Percentiles rank a stretch among this genome's conserved stretches.
phyloP scores from a whole-genome alignment of 1,139 yeast genomes.

The Pichia sp. region DNA sequence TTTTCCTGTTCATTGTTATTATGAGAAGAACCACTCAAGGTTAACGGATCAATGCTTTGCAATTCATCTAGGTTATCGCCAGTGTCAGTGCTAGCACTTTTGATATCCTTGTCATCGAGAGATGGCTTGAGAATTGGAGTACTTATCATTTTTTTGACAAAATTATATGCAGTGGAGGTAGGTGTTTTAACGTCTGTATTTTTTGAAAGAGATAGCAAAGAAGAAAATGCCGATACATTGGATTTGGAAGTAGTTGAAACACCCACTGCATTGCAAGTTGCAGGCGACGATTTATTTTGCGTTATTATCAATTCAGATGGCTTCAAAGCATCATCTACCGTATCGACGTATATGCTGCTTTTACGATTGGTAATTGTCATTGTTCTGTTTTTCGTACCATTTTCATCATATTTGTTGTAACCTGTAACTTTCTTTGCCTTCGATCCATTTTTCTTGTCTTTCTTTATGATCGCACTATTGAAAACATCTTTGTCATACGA shows the following conservation, averaged over 20 bases:
- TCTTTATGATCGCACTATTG: constrained; percentile 13
- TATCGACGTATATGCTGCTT: background rate
- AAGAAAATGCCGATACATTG: constrained; percentile 33
- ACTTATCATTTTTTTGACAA: constrained; percentile 31
- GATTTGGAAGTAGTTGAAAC: constrained; percentile 32
- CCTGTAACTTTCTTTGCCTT: background rate
- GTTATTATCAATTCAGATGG: constrained; percentile 24
- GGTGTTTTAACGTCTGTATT: constrained; percentile 20
- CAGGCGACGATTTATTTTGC: constrained; percentile 26
- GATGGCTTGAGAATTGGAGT: constrained; percentile 26
- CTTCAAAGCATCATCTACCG: constrained; percentile 18
- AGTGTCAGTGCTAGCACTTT: background rate
- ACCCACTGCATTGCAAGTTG: constrained; percentile 31
- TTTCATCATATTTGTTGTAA: background rate
- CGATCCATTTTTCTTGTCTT: background rate
- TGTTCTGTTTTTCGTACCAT: background rate
- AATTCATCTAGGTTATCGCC: background rate
- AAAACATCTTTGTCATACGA: constrained; percentile 57
- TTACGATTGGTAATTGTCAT: background rate
- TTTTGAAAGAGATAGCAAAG: constrained; percentile 29
- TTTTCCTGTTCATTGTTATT: background rate
- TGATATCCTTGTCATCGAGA: constrained; percentile 9
- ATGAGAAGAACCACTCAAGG: background rate
- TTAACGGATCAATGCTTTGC: constrained; percentile 6
- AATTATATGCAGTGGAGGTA: constrained; percentile 26